Base-by-base conservation (phyloP, 2,329 filamentous ascomycete species). In the Fusarium kyushuense region DNA sequence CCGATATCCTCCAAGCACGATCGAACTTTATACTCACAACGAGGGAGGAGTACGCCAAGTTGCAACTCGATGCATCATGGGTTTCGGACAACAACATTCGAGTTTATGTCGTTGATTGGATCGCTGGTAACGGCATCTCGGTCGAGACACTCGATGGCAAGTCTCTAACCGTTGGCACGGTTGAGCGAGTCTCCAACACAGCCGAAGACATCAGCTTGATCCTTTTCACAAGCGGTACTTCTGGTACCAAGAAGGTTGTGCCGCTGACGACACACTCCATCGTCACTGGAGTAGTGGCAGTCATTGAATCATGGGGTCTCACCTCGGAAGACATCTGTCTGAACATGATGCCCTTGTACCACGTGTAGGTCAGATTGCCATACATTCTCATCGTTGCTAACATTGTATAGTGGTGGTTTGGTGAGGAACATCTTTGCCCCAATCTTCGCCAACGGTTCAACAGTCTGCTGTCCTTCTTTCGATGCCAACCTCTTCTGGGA, bases 331-430 rank as follows among this genome's bases (percentile, higher is more conserved):
- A 62, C 7, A 46, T 62, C 3, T 62, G 58, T 17, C 2, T 62
- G 4, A 62, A 62, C n/a, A 62, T 62, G 58, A 62, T 62, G 58
- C 58, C 58, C 0, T 36, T 62, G 0, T 62, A 62, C 14, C 58
- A 62, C 2, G 58, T 62, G 58, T 62, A 61, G 35, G 58, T 54
- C 1, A 3, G 21, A 3, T 8, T 1, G 2, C 3, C 1, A 7
- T 9, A 2, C 3, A 17, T 0, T 0, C 7, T 1, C 12, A 12
- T 2, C 2, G 2, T 1, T 0, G 1, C 16, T 61, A 25, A 61
- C n/a, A 5, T 4, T 1, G 0, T 0, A 2, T 0, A 61, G 58
- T 17, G 58, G 58, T 5, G 57, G 57, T 0, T 11, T 62, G 9
- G 58, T 62, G 7, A 32, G 58, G 0, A 62, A 62, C 23, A 62